Percentiles rank a stretch among this genome's conserved stretches.
Conservation (phyloP, 192 early-diverging fungal species). For the Spinellus fusiger region DNA sequence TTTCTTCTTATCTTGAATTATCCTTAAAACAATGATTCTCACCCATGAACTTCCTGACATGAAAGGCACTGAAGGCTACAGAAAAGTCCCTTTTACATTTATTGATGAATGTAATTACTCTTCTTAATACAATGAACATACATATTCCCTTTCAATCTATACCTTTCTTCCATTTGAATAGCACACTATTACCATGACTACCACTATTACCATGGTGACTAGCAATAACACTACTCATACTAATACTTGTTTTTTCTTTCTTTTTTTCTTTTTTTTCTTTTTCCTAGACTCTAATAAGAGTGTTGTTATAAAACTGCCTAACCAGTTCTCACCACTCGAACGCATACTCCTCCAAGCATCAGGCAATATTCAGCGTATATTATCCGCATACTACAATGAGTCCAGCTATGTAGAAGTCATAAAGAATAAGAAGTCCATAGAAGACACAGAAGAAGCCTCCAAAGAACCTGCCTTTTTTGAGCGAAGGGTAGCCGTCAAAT, state of each 20-base stretch:
- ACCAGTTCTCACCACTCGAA: slow-evolving; percentile 19
- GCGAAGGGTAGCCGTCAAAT: slow-evolving; percentile 23
- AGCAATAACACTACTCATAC: background rate
- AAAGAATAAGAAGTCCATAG: slow-evolving; percentile 10
- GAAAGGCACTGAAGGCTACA: slow-evolving; percentile 8
- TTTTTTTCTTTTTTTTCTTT: slow-evolving; percentile 1
- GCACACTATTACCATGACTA: no score
- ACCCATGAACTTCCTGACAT: slow-evolving; percentile 14
- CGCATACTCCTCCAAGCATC: slow-evolving; percentile 25
- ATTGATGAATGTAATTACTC: slow-evolving; percentile 21
- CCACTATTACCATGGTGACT: no score
- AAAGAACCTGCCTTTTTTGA: slow-evolving; percentile 10
- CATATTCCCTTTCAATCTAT: background rate
- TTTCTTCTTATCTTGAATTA: no score
- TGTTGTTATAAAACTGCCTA: slow-evolving; percentile 17
- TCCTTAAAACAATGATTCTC: no score
- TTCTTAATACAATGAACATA: background rate
- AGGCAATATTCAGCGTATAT: slow-evolving; percentile 25
- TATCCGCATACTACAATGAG: slow-evolving; percentile 30
- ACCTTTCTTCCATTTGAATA: background rate
- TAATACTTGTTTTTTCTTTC: background rate
- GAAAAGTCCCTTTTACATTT: slow-evolving; percentile 17
- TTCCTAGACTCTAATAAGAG: slow-evolving; percentile 22
- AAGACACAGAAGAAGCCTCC: background rate
- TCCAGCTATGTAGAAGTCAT: slow-evolving; percentile 23